Evolutionary conservation across 306 rosid species (phyloP).

Genomic region (Rubus parviflorus): DNA sequence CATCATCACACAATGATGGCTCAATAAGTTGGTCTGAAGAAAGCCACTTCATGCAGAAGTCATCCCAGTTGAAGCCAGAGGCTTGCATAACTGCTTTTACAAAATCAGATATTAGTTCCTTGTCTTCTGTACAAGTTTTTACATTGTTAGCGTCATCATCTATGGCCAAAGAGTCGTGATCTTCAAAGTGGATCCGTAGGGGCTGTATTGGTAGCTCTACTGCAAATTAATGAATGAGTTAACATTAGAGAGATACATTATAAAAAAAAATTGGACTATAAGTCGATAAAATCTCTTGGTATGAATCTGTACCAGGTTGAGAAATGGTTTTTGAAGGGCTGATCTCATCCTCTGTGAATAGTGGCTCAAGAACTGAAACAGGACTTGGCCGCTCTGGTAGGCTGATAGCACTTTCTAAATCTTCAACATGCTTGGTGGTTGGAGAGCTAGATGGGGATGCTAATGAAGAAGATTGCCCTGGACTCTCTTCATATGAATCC

Average conservation of each 20-base stretch:
- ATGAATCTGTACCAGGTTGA: constrained; percentile 47
- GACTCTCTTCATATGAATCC: constrained; percentile 52
- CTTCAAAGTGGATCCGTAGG: constrained; percentile 68
- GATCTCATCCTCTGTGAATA: constrained; percentile 60
- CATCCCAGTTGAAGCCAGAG: constrained; percentile 61
- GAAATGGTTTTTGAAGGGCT: constrained; percentile 41
- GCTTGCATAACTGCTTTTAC: constrained; percentile 61
- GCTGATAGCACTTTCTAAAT: constrained; percentile 40
- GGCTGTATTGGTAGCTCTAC: constrained; percentile 51
- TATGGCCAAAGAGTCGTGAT: constrained; percentile 39
- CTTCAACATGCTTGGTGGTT: constrained; percentile 41
- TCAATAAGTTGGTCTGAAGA: constrained; percentile 74
- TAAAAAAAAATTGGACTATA: neutral
- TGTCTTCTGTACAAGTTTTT: constrained; percentile 50
- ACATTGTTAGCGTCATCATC: constrained; percentile 43
- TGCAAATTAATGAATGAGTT: constrained; percentile 44
- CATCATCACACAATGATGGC: constrained; percentile 52
- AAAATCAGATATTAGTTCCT: constrained; percentile 53
- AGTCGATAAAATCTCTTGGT: neutral
- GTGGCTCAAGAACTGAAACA: constrained; percentile 74
- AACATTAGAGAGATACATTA: constrained; percentile 12
- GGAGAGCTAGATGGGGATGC: constrained; percentile 50
- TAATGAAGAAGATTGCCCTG: constrained; percentile 42
- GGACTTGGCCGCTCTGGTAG: constrained; percentile 83
- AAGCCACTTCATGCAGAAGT: constrained; percentile 56